phyloP scores from a whole-genome alignment of 257 asterid genomes.

The Scutellaria galericulata region DNA sequence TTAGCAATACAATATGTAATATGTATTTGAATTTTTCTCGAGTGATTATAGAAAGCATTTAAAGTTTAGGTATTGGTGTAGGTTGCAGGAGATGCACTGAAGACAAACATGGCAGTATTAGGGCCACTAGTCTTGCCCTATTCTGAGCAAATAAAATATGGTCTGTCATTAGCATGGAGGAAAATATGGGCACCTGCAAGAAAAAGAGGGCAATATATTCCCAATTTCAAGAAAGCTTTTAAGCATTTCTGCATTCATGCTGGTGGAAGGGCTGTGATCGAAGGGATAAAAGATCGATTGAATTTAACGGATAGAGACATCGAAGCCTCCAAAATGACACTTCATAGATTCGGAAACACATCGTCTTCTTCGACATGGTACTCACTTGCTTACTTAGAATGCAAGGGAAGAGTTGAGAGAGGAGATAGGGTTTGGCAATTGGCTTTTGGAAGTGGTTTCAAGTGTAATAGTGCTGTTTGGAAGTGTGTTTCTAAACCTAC shows the following conservation, averaged over 20 bases:
- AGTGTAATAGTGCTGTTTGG: conserved; percentile 28
- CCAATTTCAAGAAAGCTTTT: conserved; percentile 24
- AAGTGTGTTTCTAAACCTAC: not conserved
- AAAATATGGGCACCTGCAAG: conserved; percentile 12
- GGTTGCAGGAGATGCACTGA: conserved; percentile 19
- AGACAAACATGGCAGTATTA: conserved; percentile 17
- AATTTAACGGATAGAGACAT: conserved; percentile 1
- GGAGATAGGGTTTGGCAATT: conserved; percentile 23
- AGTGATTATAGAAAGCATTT: too few species aligned
- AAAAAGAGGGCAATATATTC: not conserved
- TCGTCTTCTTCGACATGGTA: conserved; percentile 28
- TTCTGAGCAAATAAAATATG: conserved; percentile 5
- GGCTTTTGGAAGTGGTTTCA: conserved; percentile 23
- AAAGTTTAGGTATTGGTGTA: too few species aligned
- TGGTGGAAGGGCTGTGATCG: conserved; percentile 23
- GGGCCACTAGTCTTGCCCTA: conserved; percentile 14
- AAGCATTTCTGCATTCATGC: conserved; percentile 30
- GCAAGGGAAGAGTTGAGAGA: conserved; percentile 1
- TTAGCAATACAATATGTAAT: too few species aligned
- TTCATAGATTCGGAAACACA: conserved; percentile 19
- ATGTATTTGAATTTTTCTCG: too few species aligned
- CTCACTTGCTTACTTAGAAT: conserved; percentile 15
- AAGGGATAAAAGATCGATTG: not conserved
- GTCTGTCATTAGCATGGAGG: not conserved
- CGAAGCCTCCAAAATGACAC: conserved; percentile 27